phyloP scores from a whole-genome alignment of 2,329 filamentous ascomycete species.

The Herpotrichia juniperi region DNA sequence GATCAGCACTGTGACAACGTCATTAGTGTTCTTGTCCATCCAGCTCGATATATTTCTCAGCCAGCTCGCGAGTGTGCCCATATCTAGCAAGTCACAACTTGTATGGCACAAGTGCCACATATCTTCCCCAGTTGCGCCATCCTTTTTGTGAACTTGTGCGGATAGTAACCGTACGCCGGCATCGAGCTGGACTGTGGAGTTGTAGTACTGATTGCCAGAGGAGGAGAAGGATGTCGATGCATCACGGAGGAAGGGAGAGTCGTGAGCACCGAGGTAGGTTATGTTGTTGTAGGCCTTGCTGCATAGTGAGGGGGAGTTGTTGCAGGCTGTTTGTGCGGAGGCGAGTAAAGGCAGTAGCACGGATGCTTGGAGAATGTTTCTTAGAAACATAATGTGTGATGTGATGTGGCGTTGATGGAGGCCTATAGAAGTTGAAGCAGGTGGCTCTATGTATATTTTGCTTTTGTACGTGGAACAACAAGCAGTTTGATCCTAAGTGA shows the following conservation, averaged over 20 bases:
- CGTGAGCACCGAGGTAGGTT: slow-evolving; percentile 78
- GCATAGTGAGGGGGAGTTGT: slow-evolving; percentile 80
- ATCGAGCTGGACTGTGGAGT: slow-evolving; percentile 72
- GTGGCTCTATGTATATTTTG: background rate
- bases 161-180: slow-evolving; percentile 75
- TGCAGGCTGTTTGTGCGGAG: slow-evolving; percentile 64
- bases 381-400: slow-evolving; percentile 35
- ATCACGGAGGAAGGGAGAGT: slow-evolving; percentile 74
- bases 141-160: slow-evolving; percentile 71
- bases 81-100: slow-evolving; percentile 70
- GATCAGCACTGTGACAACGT: slow-evolving; percentile 76
- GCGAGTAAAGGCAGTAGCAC: slow-evolving; percentile 35
- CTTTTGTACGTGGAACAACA: slow-evolving; percentile 1
- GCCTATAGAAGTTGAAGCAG: background rate
- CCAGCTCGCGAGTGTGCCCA: slow-evolving; percentile 69
- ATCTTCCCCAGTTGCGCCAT: slow-evolving; percentile 31
- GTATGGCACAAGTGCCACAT: slow-evolving; percentile 74
- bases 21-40: slow-evolving; percentile 73
- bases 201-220: slow-evolving; percentile 75
- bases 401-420: slow-evolving; percentile 1
- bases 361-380: slow-evolving; percentile 31
- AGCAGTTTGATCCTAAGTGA: background rate
- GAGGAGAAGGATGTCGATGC: slow-evolving; percentile 64
- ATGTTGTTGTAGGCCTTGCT: slow-evolving; percentile 73
- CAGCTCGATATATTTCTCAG: slow-evolving; percentile 68